Base-by-base conservation (phyloP, 2,329 filamentous ascomycete species). In the Sporothrix schenckii region DNA sequence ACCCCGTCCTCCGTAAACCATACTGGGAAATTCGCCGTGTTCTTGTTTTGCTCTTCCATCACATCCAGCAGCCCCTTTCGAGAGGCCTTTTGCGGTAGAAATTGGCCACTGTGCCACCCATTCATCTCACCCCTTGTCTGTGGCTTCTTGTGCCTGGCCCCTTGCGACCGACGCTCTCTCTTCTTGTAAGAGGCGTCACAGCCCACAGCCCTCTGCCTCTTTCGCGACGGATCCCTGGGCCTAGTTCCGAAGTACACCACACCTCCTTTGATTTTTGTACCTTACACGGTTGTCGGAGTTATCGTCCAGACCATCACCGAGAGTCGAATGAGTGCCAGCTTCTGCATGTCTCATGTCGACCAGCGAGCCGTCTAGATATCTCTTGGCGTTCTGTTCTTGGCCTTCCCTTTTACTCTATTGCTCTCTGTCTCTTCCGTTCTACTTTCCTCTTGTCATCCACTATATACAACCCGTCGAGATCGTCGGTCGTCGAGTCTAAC, bases 301-400 rank as follows among this genome's bases (percentile, higher is more conserved):
- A 47, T 47, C 58, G 19, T 50, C 21, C 19, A n/a, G 21, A 47
- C 21, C 41, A 63, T 27, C 58, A 16, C 41, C 39, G 21, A 47
- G 10, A 61, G 2, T 24, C 11, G 21, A 47, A 47, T 27, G 39
- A 63, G 21, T 44, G 34, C 10, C 27, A 19, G 19, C 58, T 63
- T 63, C 58, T 63, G 39, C 61, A 65, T 65, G 61, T 49, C 61
- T 50, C 61, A 50, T 21, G 44, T 34, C 61, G 41, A 65, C 50
- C 44, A 65, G 21, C 44, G 14, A 30, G 24, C 9, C 24, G 27
- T 65, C 14, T 49, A 5, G 24, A 34, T 49, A 65, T 49, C 41
- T 65, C 61, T 44, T 63, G 58, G 56, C 34, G 4, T n/a, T 63
- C 24, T 49, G 34, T 13, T 14, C 34, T 39, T 41, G 34, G 34